Base-by-base conservation (phyloP, 192 early-diverging fungal genomes). In the Linnemannia zychae region DNA sequence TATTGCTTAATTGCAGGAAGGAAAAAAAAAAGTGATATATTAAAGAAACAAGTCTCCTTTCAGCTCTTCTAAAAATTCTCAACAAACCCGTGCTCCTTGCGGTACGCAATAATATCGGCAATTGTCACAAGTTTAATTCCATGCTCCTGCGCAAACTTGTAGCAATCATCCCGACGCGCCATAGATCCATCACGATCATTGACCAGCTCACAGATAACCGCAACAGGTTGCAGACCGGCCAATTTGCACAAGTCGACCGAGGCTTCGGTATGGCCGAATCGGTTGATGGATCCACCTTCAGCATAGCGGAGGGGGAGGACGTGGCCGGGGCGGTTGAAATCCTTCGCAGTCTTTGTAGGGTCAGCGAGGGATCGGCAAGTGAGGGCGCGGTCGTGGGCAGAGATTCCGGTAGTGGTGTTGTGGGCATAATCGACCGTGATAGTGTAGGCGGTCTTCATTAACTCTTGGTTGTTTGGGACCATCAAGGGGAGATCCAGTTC, bases 231-330 rank as follows among this genome's bases (percentile, higher is more conserved):
- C 49, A 96, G 88, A 0, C 95, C 95, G 0, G 97, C 94, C 73
- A 99, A 88, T 71, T 93, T 91, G 78, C 95, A 96, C 76, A 99
- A 88, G 85, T 99, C 95, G 6, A 98, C 88, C 5, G 92, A 92
- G 1, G 98, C 97, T 86, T 99, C 99, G 12, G 99, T 99, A 68
- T 99, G 99, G 1, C 99, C 99, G 6, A 95, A 90, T 16, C 99
- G 94, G 75, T 90, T 90, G 60, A 99, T 79, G 16, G 96, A 93
- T 0, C 98, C 98, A 67, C 94, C 94, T 28, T 91, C 90, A 22
- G 91, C 91, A 48, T 94, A 93, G n/a, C 96, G 93, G 74, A 99
- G 89, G 47, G 99, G 99, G 66, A 99, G 90, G 50, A 99, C 93
- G 87, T 99, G 99, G 7, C 99, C 99, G 0, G 98, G 99, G 47